Evolutionary conservation across 2,329 filamentous ascomycete species (phyloP).

Genomic region (Botrytis fragariae): DNA sequence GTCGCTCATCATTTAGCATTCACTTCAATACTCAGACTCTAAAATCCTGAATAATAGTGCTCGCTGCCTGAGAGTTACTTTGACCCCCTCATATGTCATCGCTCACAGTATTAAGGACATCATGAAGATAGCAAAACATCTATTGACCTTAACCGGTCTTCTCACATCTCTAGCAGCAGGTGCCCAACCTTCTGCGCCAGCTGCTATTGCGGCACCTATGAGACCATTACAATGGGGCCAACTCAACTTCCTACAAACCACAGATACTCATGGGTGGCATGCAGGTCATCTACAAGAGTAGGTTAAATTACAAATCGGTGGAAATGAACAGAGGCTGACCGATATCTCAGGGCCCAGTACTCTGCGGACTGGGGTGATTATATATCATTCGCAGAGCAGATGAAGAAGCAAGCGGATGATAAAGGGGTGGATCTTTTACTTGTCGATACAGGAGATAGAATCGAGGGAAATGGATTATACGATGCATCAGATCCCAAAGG

Average conservation of each 20-base stretch:
- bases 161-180: constrained; percentile 39
- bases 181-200: constrained; percentile 76
- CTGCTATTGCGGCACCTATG: constrained; percentile 75
- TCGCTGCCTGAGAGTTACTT: background rate
- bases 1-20: background rate
- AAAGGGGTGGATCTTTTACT: constrained; percentile 82
- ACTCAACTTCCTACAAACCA: constrained; percentile 95
- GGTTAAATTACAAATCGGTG: constrained; percentile 29
- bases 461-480: constrained; percentile 94
- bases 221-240: constrained; percentile 87
- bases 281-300: constrained; percentile 90
- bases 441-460: constrained; percentile 89
- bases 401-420: constrained; percentile 74
- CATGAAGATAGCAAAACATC: constrained; percentile 23
- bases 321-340: constrained; percentile 22
- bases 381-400: constrained; percentile 82
- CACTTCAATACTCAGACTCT: background rate
- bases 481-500: constrained; percentile 87
- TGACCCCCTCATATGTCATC: background rate
- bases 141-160: constrained; percentile 28
- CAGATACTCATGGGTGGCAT: constrained; percentile 94
- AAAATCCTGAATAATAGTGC: background rate
- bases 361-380: constrained; percentile 98
- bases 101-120: background rate
- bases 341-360: constrained; percentile 67